Percentiles rank a stretch among this genome's conserved stretches.
These are phyloP conservation scores for Fusarium sp. DNA, from an alignment of 2,329 filamentous ascomycete species.

Conservation along the genomic window DNA sequence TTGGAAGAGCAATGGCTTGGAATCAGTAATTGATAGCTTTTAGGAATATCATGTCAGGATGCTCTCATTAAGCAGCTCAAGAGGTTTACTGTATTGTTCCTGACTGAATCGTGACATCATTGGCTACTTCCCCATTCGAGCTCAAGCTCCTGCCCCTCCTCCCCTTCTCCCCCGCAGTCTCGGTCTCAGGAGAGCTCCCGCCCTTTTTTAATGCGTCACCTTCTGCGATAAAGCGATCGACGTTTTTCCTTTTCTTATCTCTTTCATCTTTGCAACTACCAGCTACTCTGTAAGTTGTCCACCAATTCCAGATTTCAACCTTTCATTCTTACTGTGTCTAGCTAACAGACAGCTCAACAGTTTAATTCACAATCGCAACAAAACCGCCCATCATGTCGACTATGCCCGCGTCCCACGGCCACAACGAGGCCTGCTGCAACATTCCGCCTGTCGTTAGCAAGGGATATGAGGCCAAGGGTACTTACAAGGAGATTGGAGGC, in stretches of 20 bases:
- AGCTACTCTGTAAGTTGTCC: slow-evolving; percentile 12
- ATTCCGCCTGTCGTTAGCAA: slow-evolving; percentile 70
- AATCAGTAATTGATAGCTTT: too few relatives aligned
- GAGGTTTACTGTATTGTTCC: background rate
- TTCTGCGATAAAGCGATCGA: slow-evolving; percentile 3
- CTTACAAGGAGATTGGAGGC: slow-evolving; percentile 69
- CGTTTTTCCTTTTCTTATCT: background rate
- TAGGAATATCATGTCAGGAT: background rate
- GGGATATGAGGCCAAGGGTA: slow-evolving; percentile 69
- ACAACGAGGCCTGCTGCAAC: slow-evolving; percentile 71
- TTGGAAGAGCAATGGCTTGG: background rate
- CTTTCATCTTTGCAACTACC: background rate
- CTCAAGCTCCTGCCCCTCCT: slow-evolving; percentile 32
- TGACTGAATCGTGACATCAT: slow-evolving; percentile 36
- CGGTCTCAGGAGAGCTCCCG: slow-evolving; percentile 14
- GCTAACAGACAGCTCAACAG: slow-evolving; percentile 30
- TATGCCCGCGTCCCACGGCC: slow-evolving; percentile 67
- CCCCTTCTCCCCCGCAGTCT: slow-evolving; percentile 8
- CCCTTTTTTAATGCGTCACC: slow-evolving; percentile 8
- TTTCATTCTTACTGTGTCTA: background rate
- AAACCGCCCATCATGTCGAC: slow-evolving; percentile 60
- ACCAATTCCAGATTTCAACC: background rate
- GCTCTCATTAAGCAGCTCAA: background rate
- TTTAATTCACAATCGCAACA: background rate
- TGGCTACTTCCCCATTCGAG: slow-evolving; percentile 15